These are phyloP conservation scores for Amorphotheca resinae DNA, from an alignment of 495 filamentous ascomycete genomes.

Conservation along the genomic window DNA sequence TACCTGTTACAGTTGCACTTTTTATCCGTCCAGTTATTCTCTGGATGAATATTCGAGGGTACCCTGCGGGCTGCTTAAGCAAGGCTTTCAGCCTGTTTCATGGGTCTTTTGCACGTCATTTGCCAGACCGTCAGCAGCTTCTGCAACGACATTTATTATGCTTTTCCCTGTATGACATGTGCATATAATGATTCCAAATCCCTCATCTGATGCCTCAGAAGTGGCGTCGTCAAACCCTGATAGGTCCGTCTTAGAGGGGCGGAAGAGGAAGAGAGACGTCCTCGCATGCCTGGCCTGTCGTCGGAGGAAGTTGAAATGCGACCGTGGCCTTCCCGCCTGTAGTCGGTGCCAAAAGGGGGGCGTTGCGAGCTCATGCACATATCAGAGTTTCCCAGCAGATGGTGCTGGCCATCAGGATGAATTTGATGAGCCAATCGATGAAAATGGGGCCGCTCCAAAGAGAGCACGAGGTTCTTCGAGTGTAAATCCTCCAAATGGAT, in stretches of 20 bases:
- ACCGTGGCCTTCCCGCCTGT: background rate
- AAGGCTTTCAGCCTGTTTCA: too few species aligned
- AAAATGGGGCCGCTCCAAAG: background rate
- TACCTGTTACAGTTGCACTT: too few species aligned
- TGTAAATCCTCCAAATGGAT: background rate
- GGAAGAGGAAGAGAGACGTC: conserved; percentile 1
- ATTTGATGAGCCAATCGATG: background rate
- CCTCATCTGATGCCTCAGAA: background rate
- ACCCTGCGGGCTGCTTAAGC: too few species aligned
- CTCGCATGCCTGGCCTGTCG: background rate
- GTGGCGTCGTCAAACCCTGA: background rate
- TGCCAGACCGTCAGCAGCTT: too few species aligned
- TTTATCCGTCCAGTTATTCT: too few species aligned
- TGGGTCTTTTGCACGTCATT: too few species aligned
- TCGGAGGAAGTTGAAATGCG: background rate
- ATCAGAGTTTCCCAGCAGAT: background rate
- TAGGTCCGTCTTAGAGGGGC: background rate
- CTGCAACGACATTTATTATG: conserved; percentile 7
- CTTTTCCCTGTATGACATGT: background rate
- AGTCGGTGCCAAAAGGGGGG: background rate
- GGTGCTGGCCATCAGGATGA: background rate
- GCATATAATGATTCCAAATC: background rate
- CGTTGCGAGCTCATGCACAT: background rate
- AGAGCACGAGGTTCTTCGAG: background rate
- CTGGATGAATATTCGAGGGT: too few species aligned